Evolutionary conservation across 352 stramenopile genomes (phyloP).

Genomic region (Phytophthora brassicae): DNA sequence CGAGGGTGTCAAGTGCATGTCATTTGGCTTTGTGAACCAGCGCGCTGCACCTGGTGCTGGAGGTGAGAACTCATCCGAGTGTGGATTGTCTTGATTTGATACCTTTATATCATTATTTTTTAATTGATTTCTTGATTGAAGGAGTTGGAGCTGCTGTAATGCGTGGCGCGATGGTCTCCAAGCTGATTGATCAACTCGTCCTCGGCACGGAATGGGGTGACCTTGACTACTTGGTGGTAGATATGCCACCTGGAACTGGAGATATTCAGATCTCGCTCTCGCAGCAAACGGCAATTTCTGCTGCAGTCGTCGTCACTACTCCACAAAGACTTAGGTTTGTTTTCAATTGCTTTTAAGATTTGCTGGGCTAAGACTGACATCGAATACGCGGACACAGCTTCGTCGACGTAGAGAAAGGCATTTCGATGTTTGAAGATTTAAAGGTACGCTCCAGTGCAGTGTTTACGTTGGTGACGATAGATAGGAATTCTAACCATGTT

Average conservation of each 20-base stretch:
- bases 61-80: constrained; percentile 23
- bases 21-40: constrained; percentile 92
- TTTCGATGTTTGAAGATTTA: constrained; percentile 98
- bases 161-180: constrained; percentile 97
- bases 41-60: constrained; percentile 76
- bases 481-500: not conserved
- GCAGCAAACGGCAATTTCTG: constrained; percentile 97
- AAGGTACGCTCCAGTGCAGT: constrained; percentile 53
- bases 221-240: constrained; percentile 98
- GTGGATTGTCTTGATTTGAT: no score
- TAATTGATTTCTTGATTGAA: constrained; percentile 9
- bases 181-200: constrained; percentile 96
- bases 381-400: constrained; percentile 65
- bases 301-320: constrained; percentile 98
- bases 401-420: constrained; percentile 98
- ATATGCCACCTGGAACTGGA: constrained; percentile 99
- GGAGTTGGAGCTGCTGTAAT: constrained; percentile 91
- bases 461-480: not conserved
- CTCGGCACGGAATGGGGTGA: constrained; percentile 97
- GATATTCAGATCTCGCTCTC: constrained; percentile 99
- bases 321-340: constrained; percentile 95
- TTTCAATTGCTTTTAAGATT: no score
- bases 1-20: constrained; percentile 92
- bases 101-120: not conserved
- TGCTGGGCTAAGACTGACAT: not conserved